Percentiles rank a stretch among this genome's conserved stretches.
Conservation (phyloP, 2,329 filamentous ascomycete species). For the Monosporascus sp. region DNA sequence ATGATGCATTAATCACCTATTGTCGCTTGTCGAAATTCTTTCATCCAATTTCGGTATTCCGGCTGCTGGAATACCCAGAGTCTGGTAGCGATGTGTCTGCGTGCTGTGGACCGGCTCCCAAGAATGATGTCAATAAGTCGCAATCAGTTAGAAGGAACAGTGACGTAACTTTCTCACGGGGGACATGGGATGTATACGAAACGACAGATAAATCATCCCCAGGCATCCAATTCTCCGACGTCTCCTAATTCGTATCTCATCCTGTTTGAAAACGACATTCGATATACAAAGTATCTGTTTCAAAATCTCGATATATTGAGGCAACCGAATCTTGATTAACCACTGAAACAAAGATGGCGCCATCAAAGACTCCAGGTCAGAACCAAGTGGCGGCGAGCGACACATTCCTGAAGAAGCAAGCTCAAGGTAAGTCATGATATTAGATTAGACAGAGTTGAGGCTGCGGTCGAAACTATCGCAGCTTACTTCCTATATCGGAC, state of each 20-base stretch:
- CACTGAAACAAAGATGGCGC: conserved; percentile 5
- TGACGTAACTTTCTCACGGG: background rate
- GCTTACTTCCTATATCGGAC: background rate
- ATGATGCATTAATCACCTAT: no score
- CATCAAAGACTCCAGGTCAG: conserved; percentile 20
- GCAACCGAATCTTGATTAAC: background rate
- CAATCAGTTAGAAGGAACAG: background rate
- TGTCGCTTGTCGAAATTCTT: no score
- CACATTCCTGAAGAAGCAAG: conserved; percentile 20
- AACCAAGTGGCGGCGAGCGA: conserved; percentile 19
- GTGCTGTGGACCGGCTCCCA: background rate
- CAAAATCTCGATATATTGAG: background rate
- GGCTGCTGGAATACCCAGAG: no score
- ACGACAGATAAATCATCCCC: no score
- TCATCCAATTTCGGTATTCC: no score
- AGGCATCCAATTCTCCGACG: background rate
- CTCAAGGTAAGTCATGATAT: conserved; percentile 9
- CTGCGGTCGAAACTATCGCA: background rate
- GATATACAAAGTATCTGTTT: background rate
- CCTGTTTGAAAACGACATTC: background rate
- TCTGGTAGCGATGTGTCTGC: background rate
- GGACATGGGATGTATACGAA: no score
- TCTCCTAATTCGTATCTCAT: background rate
- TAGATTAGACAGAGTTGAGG: background rate
- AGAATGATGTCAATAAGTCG: background rate